phyloP scores from a whole-genome alignment of 2,329 filamentous ascomycete genomes.

The Tolypocladium tundrense region DNA sequence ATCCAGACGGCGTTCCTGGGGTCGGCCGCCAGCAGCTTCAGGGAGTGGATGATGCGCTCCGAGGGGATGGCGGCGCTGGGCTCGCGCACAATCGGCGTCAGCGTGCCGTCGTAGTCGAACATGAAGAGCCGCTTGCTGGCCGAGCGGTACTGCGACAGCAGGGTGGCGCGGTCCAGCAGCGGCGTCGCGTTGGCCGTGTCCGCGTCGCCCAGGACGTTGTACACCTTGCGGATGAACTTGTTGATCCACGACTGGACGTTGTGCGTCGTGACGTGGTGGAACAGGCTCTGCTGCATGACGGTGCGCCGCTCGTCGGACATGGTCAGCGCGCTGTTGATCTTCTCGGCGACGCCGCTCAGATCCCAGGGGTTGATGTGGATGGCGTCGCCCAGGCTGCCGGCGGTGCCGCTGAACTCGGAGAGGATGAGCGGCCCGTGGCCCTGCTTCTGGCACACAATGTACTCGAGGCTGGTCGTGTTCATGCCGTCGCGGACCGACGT shows the following conservation, averaged over 20 bases:
- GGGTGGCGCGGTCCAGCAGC: slow-evolving; percentile 61
- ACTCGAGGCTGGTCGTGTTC: slow-evolving; percentile 95
- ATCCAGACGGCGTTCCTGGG: slow-evolving; percentile 91
- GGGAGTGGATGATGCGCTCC: slow-evolving; percentile 66
- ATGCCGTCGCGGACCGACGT: slow-evolving; percentile 94
- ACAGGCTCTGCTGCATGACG: slow-evolving; percentile 63
- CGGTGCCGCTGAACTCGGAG: slow-evolving; percentile 93
- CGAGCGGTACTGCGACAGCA: slow-evolving; percentile 64
- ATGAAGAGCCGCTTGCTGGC: slow-evolving; percentile 81
- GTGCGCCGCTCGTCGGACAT: slow-evolving; percentile 59
- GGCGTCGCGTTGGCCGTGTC: slow-evolving; percentile 70
- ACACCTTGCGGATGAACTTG: slow-evolving; percentile 66
- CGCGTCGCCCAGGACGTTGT: slow-evolving; percentile 70
- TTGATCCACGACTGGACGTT: slow-evolving; percentile 81
- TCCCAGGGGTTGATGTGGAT: slow-evolving; percentile 98
- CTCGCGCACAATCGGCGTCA: slow-evolving; percentile 90
- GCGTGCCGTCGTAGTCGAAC: slow-evolving; percentile 97
- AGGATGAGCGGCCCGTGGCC: slow-evolving; percentile 81
- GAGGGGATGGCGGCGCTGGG: slow-evolving; percentile 84
- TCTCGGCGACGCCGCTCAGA: slow-evolving; percentile 68
- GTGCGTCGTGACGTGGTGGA: slow-evolving; percentile 74
- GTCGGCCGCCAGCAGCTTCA: slow-evolving; percentile 72
- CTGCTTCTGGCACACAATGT: slow-evolving; percentile 84
- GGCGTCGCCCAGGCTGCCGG: slow-evolving; percentile 72
- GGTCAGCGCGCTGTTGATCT: slow-evolving; percentile 71